These are phyloP conservation scores for Fusarium sp. DNA, from an alignment of 2,329 filamentous ascomycete species.

Conservation along the genomic window DNA sequence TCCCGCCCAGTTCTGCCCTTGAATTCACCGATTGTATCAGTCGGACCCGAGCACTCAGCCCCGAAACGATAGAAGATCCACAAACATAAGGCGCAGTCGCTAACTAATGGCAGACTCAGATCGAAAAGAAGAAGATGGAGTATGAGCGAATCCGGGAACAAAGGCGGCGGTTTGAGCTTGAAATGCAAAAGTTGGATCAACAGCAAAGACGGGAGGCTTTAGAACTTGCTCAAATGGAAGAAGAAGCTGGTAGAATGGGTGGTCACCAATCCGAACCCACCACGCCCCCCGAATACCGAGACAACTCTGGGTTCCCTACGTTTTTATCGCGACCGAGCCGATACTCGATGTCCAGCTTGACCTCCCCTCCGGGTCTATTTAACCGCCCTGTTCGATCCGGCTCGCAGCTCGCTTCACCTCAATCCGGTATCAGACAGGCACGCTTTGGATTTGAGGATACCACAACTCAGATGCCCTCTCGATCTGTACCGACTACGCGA, in stretches of 20 bases:
- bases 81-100: not conserved
- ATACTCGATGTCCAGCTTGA: slow-evolving; percentile 89
- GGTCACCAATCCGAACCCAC: slow-evolving; percentile 94
- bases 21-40: not conserved
- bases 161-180: slow-evolving; percentile 87
- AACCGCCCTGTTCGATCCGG: slow-evolving; percentile 80
- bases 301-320: slow-evolving; percentile 78
- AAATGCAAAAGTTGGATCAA: slow-evolving; percentile 90
- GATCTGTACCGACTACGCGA: slow-evolving; percentile 86
- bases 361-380: slow-evolving; percentile 80
- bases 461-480: slow-evolving; percentile 78
- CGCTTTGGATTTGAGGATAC: slow-evolving; percentile 63
- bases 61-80: slow-evolving; percentile 1
- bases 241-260: slow-evolving; percentile 73
- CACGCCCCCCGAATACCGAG: slow-evolving; percentile 92
- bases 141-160: slow-evolving; percentile 93
- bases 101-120: slow-evolving; percentile 65
- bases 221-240: slow-evolving; percentile 86
- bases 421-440: slow-evolving; percentile 69
- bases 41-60: not conserved
- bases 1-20: not conserved
- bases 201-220: slow-evolving; percentile 85
- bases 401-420: slow-evolving; percentile 83
- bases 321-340: slow-evolving; percentile 86
- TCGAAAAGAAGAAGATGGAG: slow-evolving; percentile 93